A percentile compares a stretch with the other conserved stretches of the same genome.
Conservation (phyloP, 352 stramenopile genomes). For the Blastocystis sp. region DNA sequence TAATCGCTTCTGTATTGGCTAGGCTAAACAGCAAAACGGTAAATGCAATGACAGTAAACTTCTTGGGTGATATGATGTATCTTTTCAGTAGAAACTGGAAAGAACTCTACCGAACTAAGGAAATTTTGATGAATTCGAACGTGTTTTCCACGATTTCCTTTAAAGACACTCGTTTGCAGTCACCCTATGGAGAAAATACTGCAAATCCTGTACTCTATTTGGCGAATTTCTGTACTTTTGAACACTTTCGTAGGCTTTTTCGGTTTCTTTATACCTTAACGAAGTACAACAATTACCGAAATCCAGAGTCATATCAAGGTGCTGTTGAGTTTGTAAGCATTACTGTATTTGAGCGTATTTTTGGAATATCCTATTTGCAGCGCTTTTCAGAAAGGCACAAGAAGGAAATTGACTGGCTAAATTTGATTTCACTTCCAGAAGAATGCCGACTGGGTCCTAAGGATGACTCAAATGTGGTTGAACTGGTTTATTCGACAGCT, state of each 20-base stretch:
- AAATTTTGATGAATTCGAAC: conserved; percentile 36
- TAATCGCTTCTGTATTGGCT: background rate
- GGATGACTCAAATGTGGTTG: background rate
- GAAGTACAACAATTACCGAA: conserved; percentile 48
- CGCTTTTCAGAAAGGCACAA: background rate
- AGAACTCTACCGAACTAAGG: conserved; percentile 20
- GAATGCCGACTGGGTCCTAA: background rate
- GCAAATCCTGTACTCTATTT: background rate
- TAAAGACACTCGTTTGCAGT: background rate
- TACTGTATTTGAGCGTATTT: conserved; percentile 28
- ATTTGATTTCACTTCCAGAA: background rate
- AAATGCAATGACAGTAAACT: conserved; percentile 1
- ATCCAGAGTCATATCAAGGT: background rate
- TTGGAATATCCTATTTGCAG: conserved; percentile 40
- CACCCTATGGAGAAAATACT: conserved; percentile 3
- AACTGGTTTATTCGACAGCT: background rate
- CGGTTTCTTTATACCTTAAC: conserved; percentile 1
- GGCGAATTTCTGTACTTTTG: conserved; percentile 11
- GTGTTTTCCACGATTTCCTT: background rate
- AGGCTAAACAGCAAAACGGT: background rate
- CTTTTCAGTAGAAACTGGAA: conserved; percentile 37
- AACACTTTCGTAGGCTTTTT: background rate
- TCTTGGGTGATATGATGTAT: conserved; percentile 15
- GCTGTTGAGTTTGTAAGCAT: conserved; percentile 44
- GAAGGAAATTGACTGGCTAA: background rate